A percentile compares a stretch with the other conserved stretches of the same genome.
phyloP scores from a whole-genome alignment of 2,329 filamentous ascomycete genomes.

The Penicillium sp. region DNA sequence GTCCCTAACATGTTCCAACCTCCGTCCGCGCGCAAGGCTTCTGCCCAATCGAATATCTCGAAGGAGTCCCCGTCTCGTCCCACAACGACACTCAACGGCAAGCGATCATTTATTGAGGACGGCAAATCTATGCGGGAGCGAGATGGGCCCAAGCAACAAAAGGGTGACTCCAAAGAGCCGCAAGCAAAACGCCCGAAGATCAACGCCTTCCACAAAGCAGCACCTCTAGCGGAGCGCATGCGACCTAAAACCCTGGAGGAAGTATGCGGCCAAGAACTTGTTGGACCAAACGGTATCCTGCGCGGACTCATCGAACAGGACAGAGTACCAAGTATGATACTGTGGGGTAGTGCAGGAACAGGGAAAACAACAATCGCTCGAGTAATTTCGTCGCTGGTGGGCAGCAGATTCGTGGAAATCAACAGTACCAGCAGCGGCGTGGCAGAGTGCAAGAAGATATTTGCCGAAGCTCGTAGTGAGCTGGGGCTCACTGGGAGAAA shows the following conservation, averaged over 20 bases:
- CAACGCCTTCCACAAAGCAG: constrained; percentile 64
- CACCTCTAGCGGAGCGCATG: constrained; percentile 92
- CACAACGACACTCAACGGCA: constrained; percentile 30
- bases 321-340: constrained; percentile 87
- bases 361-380: constrained; percentile 73
- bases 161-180: constrained; percentile 39
- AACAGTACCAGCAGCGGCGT: constrained; percentile 89
- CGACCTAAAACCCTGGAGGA: constrained; percentile 80
- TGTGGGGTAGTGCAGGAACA: constrained; percentile 63
- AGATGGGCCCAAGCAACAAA: constrained; percentile 25
- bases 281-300: constrained; percentile 79
- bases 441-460: constrained; percentile 88
- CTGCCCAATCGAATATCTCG: constrained; percentile 24
- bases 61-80: constrained; percentile 28
- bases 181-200: constrained; percentile 66
- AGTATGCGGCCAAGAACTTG: constrained; percentile 86
- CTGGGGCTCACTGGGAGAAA: constrained; percentile 77
- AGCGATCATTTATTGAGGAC: constrained; percentile 34
- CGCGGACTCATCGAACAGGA: constrained; percentile 82
- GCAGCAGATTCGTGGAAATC: constrained; percentile 88
- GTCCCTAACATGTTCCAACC: constrained; percentile 58
- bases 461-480: constrained; percentile 79
- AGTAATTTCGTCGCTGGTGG: constrained; percentile 79
- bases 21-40: constrained; percentile 47
- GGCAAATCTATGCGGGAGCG: constrained; percentile 23